Base-by-base conservation (phyloP, 257 asterid species). In the Solanum stenotomum region DNA sequence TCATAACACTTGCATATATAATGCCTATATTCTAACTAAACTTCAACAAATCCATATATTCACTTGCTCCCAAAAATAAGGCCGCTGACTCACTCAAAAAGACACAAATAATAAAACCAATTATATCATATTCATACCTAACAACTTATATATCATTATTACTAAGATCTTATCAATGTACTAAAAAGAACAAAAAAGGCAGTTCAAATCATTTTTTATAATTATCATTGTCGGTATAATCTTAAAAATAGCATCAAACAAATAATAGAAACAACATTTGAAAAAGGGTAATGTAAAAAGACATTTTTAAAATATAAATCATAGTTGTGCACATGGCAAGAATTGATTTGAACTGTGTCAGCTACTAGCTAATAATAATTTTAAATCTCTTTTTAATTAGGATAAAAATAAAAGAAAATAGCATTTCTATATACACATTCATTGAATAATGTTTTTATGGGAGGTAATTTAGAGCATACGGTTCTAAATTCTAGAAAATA, bases 41-140 rank as follows among this genome's bases (percentile, higher is more conserved):
- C 87, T 76, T 85, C 89, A 92, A 94, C 95, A 90, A 93, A 90
- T 88, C 93, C 94, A 88, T 22, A 13, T 46, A 52, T 59, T 65
- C 42, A 84, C 76, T 27, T 70, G 38, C 79, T 12, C 46, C 22
- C 84, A 56, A 83, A 87, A 85, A 25, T 83, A 63, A 38, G 42
- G 42, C 42, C 42, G 42, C 42, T 38, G 42, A 38, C 42, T 38
- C 42, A 38, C 42, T 38, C 42, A 38, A 38, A 38, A 38, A 2
- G 42, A 38, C 11, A 38, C 42, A 38, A 38, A 38, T 38, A 38
- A 38, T 38, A 38, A 38, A 38, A 38, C 42, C 42, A 38, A 38
- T 38, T 38, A 38, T 38, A 38, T 38, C 42, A 38, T 38, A 38
- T 38, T 38, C 42, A 38, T 38, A 38, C 91, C 94, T 92, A 92